A percentile compares a stretch with the other conserved stretches of the same genome.
These are phyloP conservation scores for Antarctomyces pellizariae DNA, from an alignment of 495 filamentous ascomycete species.

Conservation along the genomic window DNA sequence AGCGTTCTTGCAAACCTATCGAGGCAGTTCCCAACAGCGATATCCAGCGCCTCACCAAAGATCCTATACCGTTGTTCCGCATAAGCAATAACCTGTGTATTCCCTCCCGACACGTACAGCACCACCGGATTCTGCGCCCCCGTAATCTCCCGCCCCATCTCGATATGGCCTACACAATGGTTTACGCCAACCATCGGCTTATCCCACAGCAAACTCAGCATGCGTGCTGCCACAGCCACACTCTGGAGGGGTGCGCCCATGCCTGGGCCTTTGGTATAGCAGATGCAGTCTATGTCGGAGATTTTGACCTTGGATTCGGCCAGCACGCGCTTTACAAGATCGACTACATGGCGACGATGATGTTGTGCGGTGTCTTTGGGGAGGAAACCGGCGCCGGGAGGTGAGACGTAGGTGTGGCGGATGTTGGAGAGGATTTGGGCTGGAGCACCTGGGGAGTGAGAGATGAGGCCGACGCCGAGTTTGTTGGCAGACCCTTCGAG, in stretches of 20 bases:
- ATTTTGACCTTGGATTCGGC: constrained; percentile 35
- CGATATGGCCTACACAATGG: constrained; percentile 94
- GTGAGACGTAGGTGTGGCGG: constrained; percentile 78
- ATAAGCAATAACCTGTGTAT: constrained; percentile 97
- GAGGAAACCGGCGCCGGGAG: constrained; percentile 82
- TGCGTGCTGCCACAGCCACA: constrained; percentile 67
- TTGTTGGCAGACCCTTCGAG: constrained; percentile 98
- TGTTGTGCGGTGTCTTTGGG: constrained; percentile 90
- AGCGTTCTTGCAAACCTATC: constrained; percentile 87
- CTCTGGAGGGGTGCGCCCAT: constrained; percentile 92
- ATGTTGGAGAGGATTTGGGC: constrained; percentile 77
- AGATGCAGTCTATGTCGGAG: constrained; percentile 64
- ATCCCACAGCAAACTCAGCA: constrained; percentile 64
- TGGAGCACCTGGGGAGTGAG: constrained; percentile 40
- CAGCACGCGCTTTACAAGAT: constrained; percentile 54
- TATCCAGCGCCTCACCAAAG: constrained; percentile 92
- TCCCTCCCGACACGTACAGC: constrained; percentile 86
- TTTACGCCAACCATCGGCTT: constrained; percentile 81
- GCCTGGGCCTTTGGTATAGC: constrained; percentile 85
- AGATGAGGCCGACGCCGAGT: constrained; percentile 80
- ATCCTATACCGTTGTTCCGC: constrained; percentile 84
- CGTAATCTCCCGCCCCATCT: constrained; percentile 92
- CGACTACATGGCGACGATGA: constrained; percentile 67
- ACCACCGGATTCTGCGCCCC: constrained; percentile 83
- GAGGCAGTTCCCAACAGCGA: constrained; percentile 92